Conservation (phyloP, 148 eudicot species). For the Arbutus unedo region DNA sequence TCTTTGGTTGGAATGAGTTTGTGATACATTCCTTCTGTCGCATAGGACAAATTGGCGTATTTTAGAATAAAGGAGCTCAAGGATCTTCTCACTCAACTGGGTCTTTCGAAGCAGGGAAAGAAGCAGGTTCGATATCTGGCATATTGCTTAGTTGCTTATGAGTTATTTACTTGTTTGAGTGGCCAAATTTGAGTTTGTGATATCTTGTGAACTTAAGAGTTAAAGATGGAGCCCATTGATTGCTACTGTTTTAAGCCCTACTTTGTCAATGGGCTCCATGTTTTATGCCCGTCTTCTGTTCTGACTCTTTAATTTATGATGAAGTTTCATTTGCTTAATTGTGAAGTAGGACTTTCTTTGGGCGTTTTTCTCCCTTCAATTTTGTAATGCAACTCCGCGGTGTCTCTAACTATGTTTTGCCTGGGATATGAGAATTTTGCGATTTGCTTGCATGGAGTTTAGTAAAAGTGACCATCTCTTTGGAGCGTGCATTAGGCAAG, state of each 20-base stretch:
- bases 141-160: background rate
- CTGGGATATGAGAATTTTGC: background rate
- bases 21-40: slow-evolving; percentile 12
- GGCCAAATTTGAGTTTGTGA: background rate
- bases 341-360: background rate
- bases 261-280: background rate
- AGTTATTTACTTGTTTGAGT: background rate
- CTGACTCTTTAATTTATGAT: background rate
- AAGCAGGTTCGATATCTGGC: slow-evolving; percentile 60
- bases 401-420: background rate
- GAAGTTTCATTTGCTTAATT: background rate
- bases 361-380: background rate
- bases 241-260: background rate
- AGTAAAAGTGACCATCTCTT: background rate
- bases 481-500: background rate
- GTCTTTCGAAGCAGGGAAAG: slow-evolving; percentile 95
- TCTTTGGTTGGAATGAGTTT: background rate
- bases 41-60: slow-evolving; percentile 82
- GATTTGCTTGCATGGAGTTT: background rate
- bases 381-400: background rate
- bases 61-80: slow-evolving; percentile 97
- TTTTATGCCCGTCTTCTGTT: background rate
- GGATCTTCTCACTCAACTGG: slow-evolving; percentile 83
- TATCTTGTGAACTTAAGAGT: slow-evolving; percentile 2
- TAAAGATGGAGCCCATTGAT: background rate